These are phyloP conservation scores for Calonectria leucothoes DNA, from an alignment of 2,329 filamentous ascomycete genomes.

Conservation along the genomic window DNA sequence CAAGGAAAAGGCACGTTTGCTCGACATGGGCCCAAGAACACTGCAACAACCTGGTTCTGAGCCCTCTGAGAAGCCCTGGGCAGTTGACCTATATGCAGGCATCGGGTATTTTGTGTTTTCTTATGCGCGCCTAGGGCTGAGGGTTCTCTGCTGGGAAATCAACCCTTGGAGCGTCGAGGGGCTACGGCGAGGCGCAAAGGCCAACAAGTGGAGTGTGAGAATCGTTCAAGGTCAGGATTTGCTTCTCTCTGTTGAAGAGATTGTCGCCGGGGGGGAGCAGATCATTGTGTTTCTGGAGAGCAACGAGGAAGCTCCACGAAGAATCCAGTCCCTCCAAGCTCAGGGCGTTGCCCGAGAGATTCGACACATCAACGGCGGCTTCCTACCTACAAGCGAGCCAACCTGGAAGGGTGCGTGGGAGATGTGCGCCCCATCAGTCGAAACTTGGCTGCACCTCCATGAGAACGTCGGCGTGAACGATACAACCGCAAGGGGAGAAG, in stretches of 20 bases:
- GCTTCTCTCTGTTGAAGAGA: slow-evolving; percentile 49
- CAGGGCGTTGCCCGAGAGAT: slow-evolving; percentile 52
- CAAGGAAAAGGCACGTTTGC: slow-evolving; percentile 84
- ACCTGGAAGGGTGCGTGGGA: slow-evolving; percentile 66
- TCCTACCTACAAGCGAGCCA: slow-evolving; percentile 68
- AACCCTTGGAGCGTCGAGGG: slow-evolving; percentile 92
- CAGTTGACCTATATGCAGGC: slow-evolving; percentile 88
- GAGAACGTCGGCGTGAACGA: slow-evolving; percentile 72
- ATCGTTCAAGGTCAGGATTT: slow-evolving; percentile 61
- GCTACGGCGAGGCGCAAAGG: slow-evolving; percentile 77
- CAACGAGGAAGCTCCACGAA: slow-evolving; percentile 65
- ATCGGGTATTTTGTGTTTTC: slow-evolving; percentile 95
- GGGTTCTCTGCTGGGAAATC: slow-evolving; percentile 88
- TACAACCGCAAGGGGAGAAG: slow-evolving; percentile 57
- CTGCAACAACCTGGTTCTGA: neutral
- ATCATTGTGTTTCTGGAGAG: slow-evolving; percentile 78
- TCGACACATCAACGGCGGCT: slow-evolving; percentile 72
- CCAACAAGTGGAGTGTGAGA: slow-evolving; percentile 73
- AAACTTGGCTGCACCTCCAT: slow-evolving; percentile 73
- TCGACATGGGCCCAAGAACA: slow-evolving; percentile 59
- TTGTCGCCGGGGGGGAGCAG: slow-evolving; percentile 58
- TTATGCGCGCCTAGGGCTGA: slow-evolving; percentile 78
- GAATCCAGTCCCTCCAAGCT: slow-evolving; percentile 52
- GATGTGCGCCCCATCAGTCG: slow-evolving; percentile 49
- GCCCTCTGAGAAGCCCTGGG: slow-evolving; percentile 53